Evolutionary conservation across 441 rosid genomes (phyloP).

Genomic region (Metrosideros polymorpha): DNA sequence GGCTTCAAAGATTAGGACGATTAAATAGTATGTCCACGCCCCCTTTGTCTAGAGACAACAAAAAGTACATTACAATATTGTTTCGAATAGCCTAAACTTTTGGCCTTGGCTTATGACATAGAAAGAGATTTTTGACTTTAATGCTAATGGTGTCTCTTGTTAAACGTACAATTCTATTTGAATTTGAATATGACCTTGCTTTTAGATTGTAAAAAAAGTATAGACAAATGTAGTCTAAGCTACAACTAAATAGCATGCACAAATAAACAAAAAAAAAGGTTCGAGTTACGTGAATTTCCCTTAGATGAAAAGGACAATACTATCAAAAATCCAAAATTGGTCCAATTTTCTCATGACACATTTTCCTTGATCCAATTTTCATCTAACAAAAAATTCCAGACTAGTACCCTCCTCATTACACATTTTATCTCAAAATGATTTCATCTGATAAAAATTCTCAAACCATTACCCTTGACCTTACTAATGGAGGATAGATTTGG

Average conservation of each 20-base stretch:
- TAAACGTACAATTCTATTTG: background rate
- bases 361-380: background rate
- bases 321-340: background rate
- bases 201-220: background rate
- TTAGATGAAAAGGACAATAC: background rate
- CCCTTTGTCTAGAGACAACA: background rate
- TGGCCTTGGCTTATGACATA: background rate
- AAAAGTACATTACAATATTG: background rate
- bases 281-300: background rate
- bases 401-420: rapidly evolving
- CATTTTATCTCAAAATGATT: background rate
- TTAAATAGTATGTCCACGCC: background rate
- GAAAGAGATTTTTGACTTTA: background rate
- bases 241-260: background rate
- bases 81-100: background rate
- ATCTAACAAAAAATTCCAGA: rapidly evolving
- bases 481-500: background rate
- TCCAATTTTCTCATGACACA: background rate
- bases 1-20: background rate
- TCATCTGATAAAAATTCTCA: background rate
- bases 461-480: rapidly evolving
- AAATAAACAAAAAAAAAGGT: background rate
- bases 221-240: background rate
- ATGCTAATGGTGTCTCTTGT: background rate
- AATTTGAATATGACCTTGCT: background rate